Evolutionary conservation across 495 filamentous ascomycete genomes (phyloP).

Genomic region (Monascus purpureus): DNA sequence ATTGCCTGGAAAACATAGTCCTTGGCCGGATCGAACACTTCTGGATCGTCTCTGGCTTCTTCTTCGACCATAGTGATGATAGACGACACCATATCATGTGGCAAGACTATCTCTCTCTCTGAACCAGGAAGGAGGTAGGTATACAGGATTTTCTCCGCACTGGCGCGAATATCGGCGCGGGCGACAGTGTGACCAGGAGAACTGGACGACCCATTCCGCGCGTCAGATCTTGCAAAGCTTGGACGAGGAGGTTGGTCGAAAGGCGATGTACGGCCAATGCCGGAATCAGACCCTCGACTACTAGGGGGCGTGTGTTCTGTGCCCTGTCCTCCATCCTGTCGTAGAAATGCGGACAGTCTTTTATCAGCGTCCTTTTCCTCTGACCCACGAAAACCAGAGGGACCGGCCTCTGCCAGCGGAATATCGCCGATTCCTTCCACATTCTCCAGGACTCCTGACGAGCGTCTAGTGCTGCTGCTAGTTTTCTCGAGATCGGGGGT

Average conservation of each 20-base stretch:
- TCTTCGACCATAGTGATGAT: slow-evolving; percentile 79
- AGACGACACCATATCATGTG: slow-evolving; percentile 66
- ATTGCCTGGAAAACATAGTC: slow-evolving; percentile 99
- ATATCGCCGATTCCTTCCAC: slow-evolving; percentile 52
- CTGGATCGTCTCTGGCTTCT: slow-evolving; percentile 81
- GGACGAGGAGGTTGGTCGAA: slow-evolving; percentile 47
- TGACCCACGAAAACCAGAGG: slow-evolving; percentile 21
- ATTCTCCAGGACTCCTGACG: slow-evolving; percentile 63
- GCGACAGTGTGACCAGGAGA: slow-evolving; percentile 77
- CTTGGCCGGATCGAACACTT: slow-evolving; percentile 92
- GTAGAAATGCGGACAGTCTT: slow-evolving; percentile 76
- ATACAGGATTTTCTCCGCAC: slow-evolving; percentile 94
- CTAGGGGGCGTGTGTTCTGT: slow-evolving; percentile 53
- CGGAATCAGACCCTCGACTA: slow-evolving; percentile 44
- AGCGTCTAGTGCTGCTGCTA: slow-evolving; percentile 53
- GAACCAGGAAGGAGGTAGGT: slow-evolving; percentile 85
- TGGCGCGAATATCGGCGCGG: slow-evolving; percentile 75
- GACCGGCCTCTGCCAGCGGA: slow-evolving; percentile 31
- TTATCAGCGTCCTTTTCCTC: slow-evolving; percentile 61
- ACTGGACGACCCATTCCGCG: slow-evolving; percentile 38
- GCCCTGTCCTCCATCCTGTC: slow-evolving; percentile 44
- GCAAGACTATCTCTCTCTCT: slow-evolving; percentile 88
- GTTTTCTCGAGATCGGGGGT: slow-evolving; percentile 82
- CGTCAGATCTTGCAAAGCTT: slow-evolving; percentile 51
- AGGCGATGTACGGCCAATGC: slow-evolving; percentile 16